Evolutionary conservation across 164 flowering plant species (phyloP).

Genomic region (Paratinospora sagittata): DNA sequence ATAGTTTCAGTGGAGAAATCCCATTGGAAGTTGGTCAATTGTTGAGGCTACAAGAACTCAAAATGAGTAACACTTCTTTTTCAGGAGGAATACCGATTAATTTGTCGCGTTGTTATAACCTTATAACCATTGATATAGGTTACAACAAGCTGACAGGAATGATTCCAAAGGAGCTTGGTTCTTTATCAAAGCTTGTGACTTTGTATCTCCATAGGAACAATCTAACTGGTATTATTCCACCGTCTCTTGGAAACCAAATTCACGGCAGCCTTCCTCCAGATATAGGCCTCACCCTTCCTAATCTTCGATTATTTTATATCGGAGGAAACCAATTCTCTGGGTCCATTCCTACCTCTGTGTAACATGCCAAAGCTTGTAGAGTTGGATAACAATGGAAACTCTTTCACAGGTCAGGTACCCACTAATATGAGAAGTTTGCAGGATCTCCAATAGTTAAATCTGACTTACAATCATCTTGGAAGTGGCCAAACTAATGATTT

Average conservation of each 20-base stretch:
- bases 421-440: too few relatives aligned
- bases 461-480: too few relatives aligned
- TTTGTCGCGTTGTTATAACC: too few relatives aligned
- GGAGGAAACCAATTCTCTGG: constrained; percentile 6
- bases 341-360: constrained; percentile 1
- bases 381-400: too few relatives aligned
- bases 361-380: too few relatives aligned
- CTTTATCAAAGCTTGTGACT: constrained; percentile 11
- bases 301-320: constrained; percentile 1
- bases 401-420: too few relatives aligned
- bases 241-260: constrained; percentile 29
- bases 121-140: too few relatives aligned
- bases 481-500: too few relatives aligned
- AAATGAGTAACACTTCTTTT: constrained; percentile 13
- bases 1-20: too few relatives aligned
- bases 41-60: constrained; percentile 13
- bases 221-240: constrained; percentile 30
- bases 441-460: too few relatives aligned
- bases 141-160: constrained; percentile 18
- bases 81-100: too few relatives aligned
- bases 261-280: constrained; percentile 21
- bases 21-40: too few relatives aligned
- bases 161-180: constrained; percentile 27
- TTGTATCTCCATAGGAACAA: constrained; percentile 20
- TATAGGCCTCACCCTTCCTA: constrained; percentile 24